Evolutionary conservation across 495 filamentous ascomycete species (phyloP).

Genomic region (Aspergillus nidulans): DNA sequence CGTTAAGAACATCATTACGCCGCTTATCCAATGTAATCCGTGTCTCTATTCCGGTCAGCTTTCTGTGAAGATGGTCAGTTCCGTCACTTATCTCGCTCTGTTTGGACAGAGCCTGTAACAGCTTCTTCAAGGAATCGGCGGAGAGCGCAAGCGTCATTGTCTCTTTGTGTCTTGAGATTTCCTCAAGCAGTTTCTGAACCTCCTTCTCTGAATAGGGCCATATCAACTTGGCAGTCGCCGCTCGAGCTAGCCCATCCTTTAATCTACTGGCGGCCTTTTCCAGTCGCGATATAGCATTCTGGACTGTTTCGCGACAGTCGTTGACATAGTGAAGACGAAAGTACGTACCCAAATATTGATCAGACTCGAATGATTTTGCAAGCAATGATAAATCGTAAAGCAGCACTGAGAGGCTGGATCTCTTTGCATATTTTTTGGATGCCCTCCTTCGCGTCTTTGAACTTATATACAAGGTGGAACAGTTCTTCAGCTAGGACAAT

Average conservation of each 20-base stretch:
- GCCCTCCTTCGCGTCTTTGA: not conserved
- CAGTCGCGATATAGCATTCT: not conserved
- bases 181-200: not conserved
- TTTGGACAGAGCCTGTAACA: not conserved
- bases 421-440: not conserved
- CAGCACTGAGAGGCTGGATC: not conserved
- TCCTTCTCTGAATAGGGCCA: not conserved
- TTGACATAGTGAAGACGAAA: not conserved
- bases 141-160: not conserved
- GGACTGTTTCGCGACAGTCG: not conserved
- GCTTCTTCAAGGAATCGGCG: not conserved
- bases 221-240: not conserved
- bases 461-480: not conserved
- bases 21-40: not conserved
- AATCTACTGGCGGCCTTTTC: not conserved
- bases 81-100: not conserved
- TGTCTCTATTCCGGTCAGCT: not conserved
- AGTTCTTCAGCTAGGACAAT: not conserved
- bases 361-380: not conserved
- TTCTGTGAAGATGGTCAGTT: not conserved
- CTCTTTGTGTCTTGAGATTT: not conserved
- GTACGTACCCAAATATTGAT: not conserved
- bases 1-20: not conserved
- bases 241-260: not conserved
- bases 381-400: not conserved